These are phyloP conservation scores for Blastobotrys petasosporus DNA, from an alignment of 1,139 yeast species.

Conservation along the genomic window DNA sequence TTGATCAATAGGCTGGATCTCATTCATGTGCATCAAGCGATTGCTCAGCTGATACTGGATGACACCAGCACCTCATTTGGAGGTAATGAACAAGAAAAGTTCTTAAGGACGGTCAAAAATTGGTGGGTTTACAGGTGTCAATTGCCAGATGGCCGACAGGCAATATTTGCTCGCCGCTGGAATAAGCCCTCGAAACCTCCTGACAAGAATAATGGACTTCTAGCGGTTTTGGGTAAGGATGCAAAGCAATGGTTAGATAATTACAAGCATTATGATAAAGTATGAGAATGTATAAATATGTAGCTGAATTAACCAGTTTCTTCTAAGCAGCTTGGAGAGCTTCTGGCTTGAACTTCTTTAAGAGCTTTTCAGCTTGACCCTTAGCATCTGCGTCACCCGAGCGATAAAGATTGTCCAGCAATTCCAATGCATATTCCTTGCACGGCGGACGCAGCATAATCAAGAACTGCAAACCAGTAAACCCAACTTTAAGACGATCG, in stretches of 20 bases:
- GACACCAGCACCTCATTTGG: constrained; percentile 7
- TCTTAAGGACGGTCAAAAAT: constrained; percentile 26
- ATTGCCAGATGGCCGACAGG: constrained; percentile 21
- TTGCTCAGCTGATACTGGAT: constrained; percentile 19
- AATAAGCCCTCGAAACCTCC: constrained; percentile 19
- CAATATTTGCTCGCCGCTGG: constrained; percentile 29
- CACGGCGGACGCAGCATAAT: constrained; percentile 90
- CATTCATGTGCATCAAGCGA: constrained; percentile 26
- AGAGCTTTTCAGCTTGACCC: constrained; percentile 48
- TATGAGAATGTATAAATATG: constrained; percentile 15
- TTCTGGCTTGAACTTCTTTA: constrained; percentile 43
- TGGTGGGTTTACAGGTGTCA: constrained; percentile 33
- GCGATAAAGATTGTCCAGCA: constrained; percentile 51
- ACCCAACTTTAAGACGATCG: constrained; percentile 69
- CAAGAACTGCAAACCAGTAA: constrained; percentile 67
- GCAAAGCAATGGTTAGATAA: constrained; percentile 29
- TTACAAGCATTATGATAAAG: constrained; percentile 26
- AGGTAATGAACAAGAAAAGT: constrained; percentile 25
- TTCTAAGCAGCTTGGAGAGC: constrained; percentile 7
- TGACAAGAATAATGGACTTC: constrained; percentile 18
- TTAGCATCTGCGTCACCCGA: constrained; percentile 48
- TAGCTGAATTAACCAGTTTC: background rate
- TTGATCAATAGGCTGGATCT: constrained; percentile 21
- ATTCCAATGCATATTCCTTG: constrained; percentile 55
- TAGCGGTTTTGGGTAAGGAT: constrained; percentile 28